Percentiles rank a stretch among this genome's conserved stretches.
Conservation (phyloP, 2,329 filamentous ascomycete genomes). For the Emergomyces africanus region DNA sequence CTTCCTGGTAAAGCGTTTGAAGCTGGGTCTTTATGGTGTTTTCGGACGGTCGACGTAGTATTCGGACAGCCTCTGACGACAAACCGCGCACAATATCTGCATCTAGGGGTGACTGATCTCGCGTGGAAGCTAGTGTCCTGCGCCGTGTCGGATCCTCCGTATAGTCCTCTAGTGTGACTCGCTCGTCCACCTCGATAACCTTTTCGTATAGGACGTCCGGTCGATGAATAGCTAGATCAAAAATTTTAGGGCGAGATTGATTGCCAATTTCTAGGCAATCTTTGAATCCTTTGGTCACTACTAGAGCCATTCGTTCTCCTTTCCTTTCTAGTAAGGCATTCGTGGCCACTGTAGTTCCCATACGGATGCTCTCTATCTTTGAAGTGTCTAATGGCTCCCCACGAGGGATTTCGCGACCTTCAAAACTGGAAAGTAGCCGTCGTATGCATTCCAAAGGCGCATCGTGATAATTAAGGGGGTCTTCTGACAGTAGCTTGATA, state of each 20-base stretch:
- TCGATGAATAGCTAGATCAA: conserved; percentile 76
- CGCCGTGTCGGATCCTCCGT: conserved; percentile 67
- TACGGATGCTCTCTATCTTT: conserved; percentile 78
- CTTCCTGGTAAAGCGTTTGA: conserved; percentile 53
- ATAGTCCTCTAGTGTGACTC: conserved; percentile 84
- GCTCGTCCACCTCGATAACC: conserved; percentile 82
- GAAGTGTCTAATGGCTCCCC: conserved; percentile 70
- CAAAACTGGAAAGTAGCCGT: conserved; percentile 68
- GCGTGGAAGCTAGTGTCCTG: conserved; percentile 34
- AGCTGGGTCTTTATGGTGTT: conserved; percentile 46
- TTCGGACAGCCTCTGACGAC: conserved; percentile 61
- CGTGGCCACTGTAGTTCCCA: conserved; percentile 92
- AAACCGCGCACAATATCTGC: conserved; percentile 55
- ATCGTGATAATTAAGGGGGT: conserved; percentile 81
- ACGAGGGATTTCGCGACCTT: conserved; percentile 60
- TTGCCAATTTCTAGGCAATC: conserved; percentile 85
- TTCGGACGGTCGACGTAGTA: conserved; percentile 48
- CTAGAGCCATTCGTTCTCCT: conserved; percentile 74
- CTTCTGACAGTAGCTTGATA: conserved; percentile 81
- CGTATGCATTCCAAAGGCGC: conserved; percentile 85
- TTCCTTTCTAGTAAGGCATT: conserved; percentile 85
- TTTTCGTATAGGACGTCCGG: conserved; percentile 75
- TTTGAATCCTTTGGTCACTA: conserved; percentile 77
- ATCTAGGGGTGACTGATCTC: conserved; percentile 29
- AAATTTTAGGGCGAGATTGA: conserved; percentile 79